These are phyloP conservation scores for Pisolithus sp. DNA, from an alignment of 768 basidiomycete genomes.

Conservation along the genomic window DNA sequence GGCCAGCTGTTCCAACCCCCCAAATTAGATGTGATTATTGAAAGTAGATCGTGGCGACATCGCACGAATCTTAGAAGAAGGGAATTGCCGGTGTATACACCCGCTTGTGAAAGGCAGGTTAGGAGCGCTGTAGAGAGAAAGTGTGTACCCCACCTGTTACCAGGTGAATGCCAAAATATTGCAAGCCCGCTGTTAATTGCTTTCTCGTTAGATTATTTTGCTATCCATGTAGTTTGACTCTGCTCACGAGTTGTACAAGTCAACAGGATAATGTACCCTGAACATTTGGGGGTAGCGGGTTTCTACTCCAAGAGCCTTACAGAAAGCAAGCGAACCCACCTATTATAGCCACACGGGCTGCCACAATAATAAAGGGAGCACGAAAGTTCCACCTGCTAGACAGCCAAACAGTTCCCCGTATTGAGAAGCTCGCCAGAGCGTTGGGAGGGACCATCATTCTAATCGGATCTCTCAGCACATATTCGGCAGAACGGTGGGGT, in stretches of 20 bases:
- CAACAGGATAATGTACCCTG: slow-evolving; percentile 54
- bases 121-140: neutral
- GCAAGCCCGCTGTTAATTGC: slow-evolving; percentile 36
- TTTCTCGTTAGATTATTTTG: neutral
- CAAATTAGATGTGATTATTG: neutral
- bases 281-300: neutral
- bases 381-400: slow-evolving; percentile 40
- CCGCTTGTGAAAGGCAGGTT: slow-evolving; percentile 22
- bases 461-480: neutral
- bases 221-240: neutral
- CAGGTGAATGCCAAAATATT: slow-evolving; percentile 54
- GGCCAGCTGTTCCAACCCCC: slow-evolving; percentile 39
- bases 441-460: slow-evolving; percentile 61
- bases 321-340: slow-evolving; percentile 28
- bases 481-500: neutral
- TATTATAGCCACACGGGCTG: slow-evolving; percentile 44
- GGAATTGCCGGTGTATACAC: slow-evolving; percentile 53
- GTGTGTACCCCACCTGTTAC: slow-evolving; percentile 27
- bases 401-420: slow-evolving; percentile 45
- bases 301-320: neutral
- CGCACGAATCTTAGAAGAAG: slow-evolving; percentile 42
- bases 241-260: slow-evolving; percentile 39
- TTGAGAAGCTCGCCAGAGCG: slow-evolving; percentile 41
- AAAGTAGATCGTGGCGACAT: neutral
- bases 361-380: slow-evolving; percentile 48